Evolutionary conservation across 2,329 filamentous ascomycete species (phyloP).

Genomic region (Penicillium sp.): DNA sequence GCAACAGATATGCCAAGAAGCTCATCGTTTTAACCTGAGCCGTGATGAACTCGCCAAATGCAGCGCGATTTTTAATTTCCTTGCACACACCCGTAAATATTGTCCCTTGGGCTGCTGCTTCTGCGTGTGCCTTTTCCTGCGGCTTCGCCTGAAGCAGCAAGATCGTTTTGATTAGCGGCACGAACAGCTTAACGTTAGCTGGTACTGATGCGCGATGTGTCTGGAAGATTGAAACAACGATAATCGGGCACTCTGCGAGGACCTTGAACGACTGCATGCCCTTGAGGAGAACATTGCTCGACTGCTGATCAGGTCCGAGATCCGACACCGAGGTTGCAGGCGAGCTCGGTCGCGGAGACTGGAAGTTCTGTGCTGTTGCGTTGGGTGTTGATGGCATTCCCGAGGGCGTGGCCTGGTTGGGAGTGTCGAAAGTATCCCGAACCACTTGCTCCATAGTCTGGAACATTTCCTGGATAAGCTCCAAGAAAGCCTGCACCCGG

Average conservation of each 20-base stretch:
- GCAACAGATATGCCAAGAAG: constrained; percentile 87
- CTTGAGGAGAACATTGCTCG: constrained; percentile 76
- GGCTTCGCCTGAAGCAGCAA: constrained; percentile 86
- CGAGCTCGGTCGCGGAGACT: constrained; percentile 86
- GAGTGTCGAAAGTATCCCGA: constrained; percentile 88
- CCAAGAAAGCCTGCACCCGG: constrained; percentile 85
- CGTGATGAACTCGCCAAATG: constrained; percentile 96
- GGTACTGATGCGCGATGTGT: constrained; percentile 78
- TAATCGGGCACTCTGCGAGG: constrained; percentile 94
- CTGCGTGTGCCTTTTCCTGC: constrained; percentile 85
- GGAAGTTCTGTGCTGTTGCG: constrained; percentile 64
- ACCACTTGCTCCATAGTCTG: constrained; percentile 92
- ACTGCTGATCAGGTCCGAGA: constrained; percentile 77
- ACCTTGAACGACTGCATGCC: constrained; percentile 99
- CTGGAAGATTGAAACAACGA: constrained; percentile 97
- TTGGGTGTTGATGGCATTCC: constrained; percentile 54
- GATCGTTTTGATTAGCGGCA: constrained; percentile 89
- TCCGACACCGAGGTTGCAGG: constrained; percentile 80
- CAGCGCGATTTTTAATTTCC: constrained; percentile 87
- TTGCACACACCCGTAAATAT: constrained; percentile 92
- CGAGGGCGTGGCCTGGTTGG: constrained; percentile 56
- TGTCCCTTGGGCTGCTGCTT: constrained; percentile 74
- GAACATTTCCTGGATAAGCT: constrained; percentile 92
- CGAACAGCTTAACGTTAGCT: constrained; percentile 85
- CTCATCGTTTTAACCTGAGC: constrained; percentile 99